Base-by-base conservation (phyloP, 805 yeast species). In the Monosporozyma servazzii region DNA sequence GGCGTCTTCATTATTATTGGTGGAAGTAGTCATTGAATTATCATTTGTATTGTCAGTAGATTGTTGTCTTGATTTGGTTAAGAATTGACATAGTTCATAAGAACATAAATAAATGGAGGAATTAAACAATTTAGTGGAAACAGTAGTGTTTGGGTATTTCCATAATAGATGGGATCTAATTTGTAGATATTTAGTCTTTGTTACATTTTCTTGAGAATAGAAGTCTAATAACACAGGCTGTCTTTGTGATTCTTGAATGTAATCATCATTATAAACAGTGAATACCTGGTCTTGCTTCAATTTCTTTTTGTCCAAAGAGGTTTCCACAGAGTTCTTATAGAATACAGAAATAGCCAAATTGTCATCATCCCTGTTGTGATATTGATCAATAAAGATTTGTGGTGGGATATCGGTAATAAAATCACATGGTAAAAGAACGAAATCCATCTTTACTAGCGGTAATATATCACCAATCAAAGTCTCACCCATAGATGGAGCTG, bases 351-450 rank as follows among this genome's bases (percentile, higher is more conserved):
- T 74, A 7, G 95, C 93, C 45, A 86, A 67, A 55, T 86, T 88
- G 29, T 73, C 70, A 41, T 78, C 84, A 21, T 78, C 79, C 60
- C 82, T 81, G 57, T 82, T 82, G 61, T 96, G 75, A 66, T 83
- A 90, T 48, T 84, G 86, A 62, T 91, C 96, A 45, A 89, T 80
- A 31, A 93, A 75, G 18, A 84, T 84, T 61, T 87, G 91, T 10
- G 98, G 96, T 3, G 96, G 96, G 39, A 91, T 73, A 64, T 90
- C 91, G 2, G 98, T 89, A 50, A 95, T 75, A 64, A 93, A 87
- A 67, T 95, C 99, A 71, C 97, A 91, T 7, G 98, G 97, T 51
- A 93, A 70, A 31, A 93, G 68, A n/a, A 89, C 87, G 61, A 88
- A 83, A 63, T 83, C 82, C 33, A 74, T 62, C 49, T 64, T 56